Conservation (phyloP, 192 early-diverging fungal species). For the Umbelopsis sp. region DNA sequence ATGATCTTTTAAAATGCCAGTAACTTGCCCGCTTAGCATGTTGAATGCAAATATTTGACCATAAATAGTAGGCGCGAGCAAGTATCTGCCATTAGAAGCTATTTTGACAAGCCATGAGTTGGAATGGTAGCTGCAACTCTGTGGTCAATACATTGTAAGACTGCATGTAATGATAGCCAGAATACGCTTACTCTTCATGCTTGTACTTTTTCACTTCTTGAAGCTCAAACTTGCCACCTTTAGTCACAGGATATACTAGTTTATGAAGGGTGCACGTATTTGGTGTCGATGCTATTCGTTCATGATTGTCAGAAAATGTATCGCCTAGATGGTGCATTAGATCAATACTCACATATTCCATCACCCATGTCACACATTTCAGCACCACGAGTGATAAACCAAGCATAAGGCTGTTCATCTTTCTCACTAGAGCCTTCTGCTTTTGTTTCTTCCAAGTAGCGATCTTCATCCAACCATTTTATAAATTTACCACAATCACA, state of each 20-base stretch:
- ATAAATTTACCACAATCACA: constrained; percentile 96
- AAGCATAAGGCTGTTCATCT: constrained; percentile 53
- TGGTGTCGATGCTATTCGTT: constrained; percentile 65
- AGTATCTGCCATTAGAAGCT: constrained; percentile 82
- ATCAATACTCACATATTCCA: constrained; percentile 61
- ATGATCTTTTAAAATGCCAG: constrained; percentile 83
- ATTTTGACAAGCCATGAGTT: constrained; percentile 97
- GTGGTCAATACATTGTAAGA: background rate
- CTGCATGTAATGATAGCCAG: background rate
- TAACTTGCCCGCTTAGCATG: constrained; percentile 74
- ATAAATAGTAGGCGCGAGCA: constrained; percentile 88
- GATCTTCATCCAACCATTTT: constrained; percentile 64
- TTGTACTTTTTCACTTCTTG: constrained; percentile 76
- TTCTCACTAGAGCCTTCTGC: constrained; percentile 27
- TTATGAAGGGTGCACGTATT: constrained; percentile 90
- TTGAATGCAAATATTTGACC: constrained; percentile 88
- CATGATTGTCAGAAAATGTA: background rate
- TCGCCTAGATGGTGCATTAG: background rate
- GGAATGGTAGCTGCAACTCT: constrained; percentile 65
- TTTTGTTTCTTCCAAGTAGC: constrained; percentile 29
- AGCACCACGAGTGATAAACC: constrained; percentile 87
- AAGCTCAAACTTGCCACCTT: constrained; percentile 73
- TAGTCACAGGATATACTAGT: constrained; percentile 77
- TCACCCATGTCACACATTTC: constrained; percentile 87
- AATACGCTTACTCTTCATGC: constrained; percentile 71